Percentiles rank a stretch among this genome's conserved stretches.
Evolutionary conservation across 225 moss, liverwort and hornwort species (phyloP).

Genomic region (Pseudisothecium myosuroides): DNA sequence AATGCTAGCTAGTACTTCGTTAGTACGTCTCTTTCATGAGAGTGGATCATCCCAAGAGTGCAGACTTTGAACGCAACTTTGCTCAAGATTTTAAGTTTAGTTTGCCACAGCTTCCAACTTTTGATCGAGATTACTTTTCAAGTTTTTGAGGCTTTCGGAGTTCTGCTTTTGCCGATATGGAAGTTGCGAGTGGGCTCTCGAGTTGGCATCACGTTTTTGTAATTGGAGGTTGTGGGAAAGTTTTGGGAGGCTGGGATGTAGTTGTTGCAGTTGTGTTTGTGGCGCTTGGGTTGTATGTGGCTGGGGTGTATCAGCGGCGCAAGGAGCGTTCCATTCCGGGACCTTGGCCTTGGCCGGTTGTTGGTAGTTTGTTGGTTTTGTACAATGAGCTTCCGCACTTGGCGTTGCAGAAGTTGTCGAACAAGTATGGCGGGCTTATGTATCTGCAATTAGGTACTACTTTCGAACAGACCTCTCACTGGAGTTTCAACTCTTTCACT

Average conservation of each 20-base stretch:
- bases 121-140: not conserved
- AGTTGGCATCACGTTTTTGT: not conserved
- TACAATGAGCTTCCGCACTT: not conserved
- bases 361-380: slow-evolving; percentile 2
- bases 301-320: not conserved
- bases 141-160: not conserved
- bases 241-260: not conserved
- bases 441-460: slow-evolving; percentile 15
- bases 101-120: not conserved
- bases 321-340: not conserved
- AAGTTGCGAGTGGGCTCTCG: not conserved
- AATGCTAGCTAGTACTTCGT: not conserved
- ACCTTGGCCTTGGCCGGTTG: slow-evolving; percentile 26
- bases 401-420: slow-evolving; percentile 4
- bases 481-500: not conserved
- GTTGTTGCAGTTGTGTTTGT: not conserved
- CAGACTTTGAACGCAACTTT: not conserved
- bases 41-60: not conserved
- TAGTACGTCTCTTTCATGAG: not conserved
- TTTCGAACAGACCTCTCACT: not conserved
- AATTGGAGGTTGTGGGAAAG: not conserved
- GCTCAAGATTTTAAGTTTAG: not conserved
- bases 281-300: not conserved
- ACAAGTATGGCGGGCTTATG: slow-evolving; percentile 28
- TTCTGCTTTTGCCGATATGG: not conserved